A percentile compares a stretch with the other conserved stretches of the same genome.
phyloP scores from a whole-genome alignment of 1,139 yeast species.

The Debaryomyces psychrophilus region DNA sequence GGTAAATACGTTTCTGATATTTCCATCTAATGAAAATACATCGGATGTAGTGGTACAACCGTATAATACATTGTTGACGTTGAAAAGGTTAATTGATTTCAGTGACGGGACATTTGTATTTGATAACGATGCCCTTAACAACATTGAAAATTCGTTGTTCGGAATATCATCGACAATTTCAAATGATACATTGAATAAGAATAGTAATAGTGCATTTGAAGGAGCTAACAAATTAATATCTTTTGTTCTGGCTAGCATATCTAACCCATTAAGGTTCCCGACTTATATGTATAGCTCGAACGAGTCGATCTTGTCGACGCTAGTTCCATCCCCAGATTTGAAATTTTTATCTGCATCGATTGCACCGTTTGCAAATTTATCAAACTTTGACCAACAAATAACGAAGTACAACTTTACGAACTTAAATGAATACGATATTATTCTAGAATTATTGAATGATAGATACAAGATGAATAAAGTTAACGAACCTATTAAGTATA shows the following conservation, averaged over 20 bases:
- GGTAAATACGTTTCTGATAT: slow-evolving; percentile 82
- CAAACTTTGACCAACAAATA: slow-evolving; percentile 22
- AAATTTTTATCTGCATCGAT: slow-evolving; percentile 86
- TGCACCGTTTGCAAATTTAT: slow-evolving; percentile 67
- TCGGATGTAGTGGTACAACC: slow-evolving; percentile 98
- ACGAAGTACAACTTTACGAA: slow-evolving; percentile 57
- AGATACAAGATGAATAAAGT: slow-evolving; percentile 74
- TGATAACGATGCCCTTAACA: slow-evolving; percentile 82
- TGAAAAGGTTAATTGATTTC: slow-evolving; percentile 77
- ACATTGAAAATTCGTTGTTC: slow-evolving; percentile 60
- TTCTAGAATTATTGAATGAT: slow-evolving; percentile 80
- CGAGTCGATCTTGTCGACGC: slow-evolving; percentile 78
- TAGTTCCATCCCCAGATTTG: slow-evolving; percentile 87
- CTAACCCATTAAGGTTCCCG: slow-evolving; percentile 89
- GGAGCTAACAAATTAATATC: slow-evolving; percentile 87
- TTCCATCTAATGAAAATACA: slow-evolving; percentile 74
- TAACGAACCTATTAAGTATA: slow-evolving; percentile 50
- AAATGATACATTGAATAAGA: slow-evolving; percentile 16
- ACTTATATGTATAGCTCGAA: slow-evolving; percentile 87
- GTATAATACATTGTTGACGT: slow-evolving; percentile 81
- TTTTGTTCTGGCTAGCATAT: slow-evolving; percentile 78
- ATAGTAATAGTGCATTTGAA: slow-evolving; percentile 54
- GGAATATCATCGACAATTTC: slow-evolving; percentile 29
- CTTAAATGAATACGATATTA: slow-evolving; percentile 81
- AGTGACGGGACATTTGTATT: slow-evolving; percentile 88